phyloP scores from a whole-genome alignment of 108 stramenopile species.

The Schizochytrium sp. region DNA sequence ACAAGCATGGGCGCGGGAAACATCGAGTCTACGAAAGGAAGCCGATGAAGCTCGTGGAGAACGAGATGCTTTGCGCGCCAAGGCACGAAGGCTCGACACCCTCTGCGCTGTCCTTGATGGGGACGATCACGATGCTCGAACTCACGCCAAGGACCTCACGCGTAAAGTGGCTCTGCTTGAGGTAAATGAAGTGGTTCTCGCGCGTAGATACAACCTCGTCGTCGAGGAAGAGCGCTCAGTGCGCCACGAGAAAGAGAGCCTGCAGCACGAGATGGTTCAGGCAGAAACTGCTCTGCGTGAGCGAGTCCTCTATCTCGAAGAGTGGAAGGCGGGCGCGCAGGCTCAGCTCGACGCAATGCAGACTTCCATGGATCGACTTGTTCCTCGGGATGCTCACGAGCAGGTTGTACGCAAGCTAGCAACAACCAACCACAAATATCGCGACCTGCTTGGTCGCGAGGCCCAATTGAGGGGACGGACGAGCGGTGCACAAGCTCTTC shows the following conservation, averaged over 20 bases:
- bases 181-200: constrained; percentile 45
- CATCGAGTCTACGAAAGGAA: constrained; percentile 19
- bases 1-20: not conserved
- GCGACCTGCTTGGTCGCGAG: constrained; percentile 22
- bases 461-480: constrained; percentile 18
- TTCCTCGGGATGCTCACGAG: constrained; percentile 23
- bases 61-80: constrained; percentile 35
- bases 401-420: constrained; percentile 20
- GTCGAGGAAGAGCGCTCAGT: constrained; percentile 18
- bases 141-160: constrained; percentile 30
- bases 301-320: constrained; percentile 48
- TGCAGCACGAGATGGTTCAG: constrained; percentile 36
- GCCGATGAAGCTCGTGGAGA: constrained; percentile 23
- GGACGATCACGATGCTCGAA: not conserved
- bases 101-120: constrained; percentile 29
- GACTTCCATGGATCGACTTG: constrained; percentile 24
- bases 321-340: constrained; percentile 33
- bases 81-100: constrained; percentile 34
- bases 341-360: constrained; percentile 28
- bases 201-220: constrained; percentile 31
- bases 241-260: not conserved
- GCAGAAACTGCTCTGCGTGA: constrained; percentile 34
- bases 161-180: constrained; percentile 37
- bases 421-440: not conserved
- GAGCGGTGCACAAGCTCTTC: constrained; percentile 16